Base-by-base conservation (phyloP, 306 rosid species). In the Lotus japonicus region DNA sequence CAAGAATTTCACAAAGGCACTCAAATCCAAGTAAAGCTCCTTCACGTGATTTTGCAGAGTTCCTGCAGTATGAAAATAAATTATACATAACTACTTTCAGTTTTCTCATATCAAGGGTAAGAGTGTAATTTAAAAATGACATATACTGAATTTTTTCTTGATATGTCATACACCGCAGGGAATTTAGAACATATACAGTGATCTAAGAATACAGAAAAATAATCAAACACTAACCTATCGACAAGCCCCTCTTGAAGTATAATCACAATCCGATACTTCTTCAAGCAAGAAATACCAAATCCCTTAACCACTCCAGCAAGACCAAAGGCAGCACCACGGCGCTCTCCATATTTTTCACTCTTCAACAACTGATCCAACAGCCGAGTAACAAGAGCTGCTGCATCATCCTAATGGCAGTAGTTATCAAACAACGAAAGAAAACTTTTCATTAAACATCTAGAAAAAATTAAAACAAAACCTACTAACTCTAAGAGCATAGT, bases 291-390 rank as follows among this genome's bases (percentile, higher is more conserved):
- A 61, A 94, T 74, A 59, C 99, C 95, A 64, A 94, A 90, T 71
- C 99, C 97, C 79, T 94, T 94, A 15, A 90, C 96, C 70, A 90
- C 84, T 71, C 99, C 97, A 23, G 99, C 95, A 64, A 94, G 95
- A 49, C 99, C 99, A 82, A 90, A 94, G 56, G 99, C 99, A 19
- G 99, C 99, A 68, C 97, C 99, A 17, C 99, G 95, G 3, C 96
- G 96, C 55, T 88, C 99, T 55, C 99, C 99, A 81, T 88, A 94
- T 67, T 88, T 94, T 21, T 90, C 96, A 64, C 96, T 83, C 84
- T 88, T 90, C 96, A 90, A 85, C 81, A 94, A 50, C 76, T 84
- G 89, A 88, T 90, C 95, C 88, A 90, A 43, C 36, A 94, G 88
- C 66, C 84, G 77, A 31, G 89, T 83, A 66, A 90, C 82, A 84